Percentiles rank a stretch among this genome's conserved stretches.
These are phyloP conservation scores for Dendryphion nanum DNA, from an alignment of 2,329 filamentous ascomycete genomes.

Conservation along the genomic window DNA sequence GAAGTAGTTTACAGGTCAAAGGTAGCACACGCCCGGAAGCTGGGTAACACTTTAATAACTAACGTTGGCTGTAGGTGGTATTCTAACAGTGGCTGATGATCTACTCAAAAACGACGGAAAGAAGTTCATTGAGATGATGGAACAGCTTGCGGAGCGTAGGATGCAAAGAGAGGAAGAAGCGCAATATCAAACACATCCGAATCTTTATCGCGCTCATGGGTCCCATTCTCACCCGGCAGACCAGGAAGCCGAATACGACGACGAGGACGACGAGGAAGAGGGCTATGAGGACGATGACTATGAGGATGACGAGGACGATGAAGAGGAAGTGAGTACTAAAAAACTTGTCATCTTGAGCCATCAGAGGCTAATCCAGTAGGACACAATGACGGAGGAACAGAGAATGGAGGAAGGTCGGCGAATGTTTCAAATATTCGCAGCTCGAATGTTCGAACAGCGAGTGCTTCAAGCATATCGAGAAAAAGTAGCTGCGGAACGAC, in stretches of 20 bases:
- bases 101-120: slow-evolving; percentile 98
- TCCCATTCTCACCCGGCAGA: slow-evolving; percentile 64
- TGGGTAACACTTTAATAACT: slow-evolving; percentile 1
- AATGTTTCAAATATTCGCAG: slow-evolving; percentile 99
- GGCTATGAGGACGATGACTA: slow-evolving; percentile 62
- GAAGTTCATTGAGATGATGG: slow-evolving; percentile 99
- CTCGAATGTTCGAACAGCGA: slow-evolving; percentile 97
- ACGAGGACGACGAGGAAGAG: slow-evolving; percentile 62
- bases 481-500: slow-evolving; percentile 90
- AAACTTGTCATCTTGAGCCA: slow-evolving; percentile 10
- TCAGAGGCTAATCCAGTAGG: slow-evolving; percentile 54
- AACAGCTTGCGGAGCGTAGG: slow-evolving; percentile 92
- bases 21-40: slow-evolving; percentile 44
- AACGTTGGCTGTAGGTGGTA: slow-evolving; percentile 68
- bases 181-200: slow-evolving; percentile 60
- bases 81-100: slow-evolving; percentile 97
- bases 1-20: slow-evolving; percentile 95
- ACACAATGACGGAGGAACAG: slow-evolving; percentile 95
- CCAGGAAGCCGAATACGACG: slow-evolving; percentile 76
- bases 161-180: slow-evolving; percentile 97
- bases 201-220: slow-evolving; percentile 47
- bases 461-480: slow-evolving; percentile 97
- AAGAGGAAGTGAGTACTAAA: slow-evolving; percentile 26
- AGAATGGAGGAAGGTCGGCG: slow-evolving; percentile 97
- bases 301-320: slow-evolving; percentile 34